Base-by-base conservation (phyloP, 2,329 filamentous ascomycete genomes). In the Neoarthrinium moseri region DNA sequence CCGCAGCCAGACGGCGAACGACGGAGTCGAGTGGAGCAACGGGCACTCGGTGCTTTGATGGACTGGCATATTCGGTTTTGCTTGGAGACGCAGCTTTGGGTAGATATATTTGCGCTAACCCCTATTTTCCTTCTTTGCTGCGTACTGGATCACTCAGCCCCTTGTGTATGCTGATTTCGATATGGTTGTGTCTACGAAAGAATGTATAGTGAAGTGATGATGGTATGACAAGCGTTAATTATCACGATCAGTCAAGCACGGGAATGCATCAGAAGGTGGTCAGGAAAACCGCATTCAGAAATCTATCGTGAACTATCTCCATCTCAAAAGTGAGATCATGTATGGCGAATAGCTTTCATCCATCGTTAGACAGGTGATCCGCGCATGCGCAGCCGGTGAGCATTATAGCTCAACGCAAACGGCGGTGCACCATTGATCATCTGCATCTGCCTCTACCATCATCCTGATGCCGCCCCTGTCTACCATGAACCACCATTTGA, bases 261-360 rank as follows among this genome's bases (percentile, higher is more conserved):
- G 10, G 15, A 20, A 10, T 10, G 35, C 15, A 10, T 8, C 10
- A 40, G 21, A 23, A 17, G 21, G 20, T 5, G n/a, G 12, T 26
- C 13, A 17, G 8, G 11, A 43, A 49, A 45, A 40, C 57, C 51
- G 55, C 56, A 61, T 61, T 56, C 51, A 57, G 52, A 53, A 38
- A 56, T 64, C 62, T 63, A 64, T 63, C 53, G 46, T 56, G 40
- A 57, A 53, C 46, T 54, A 54, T 33, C 43, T 46, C 48, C 45
- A 29, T 44, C 45, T 48, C 44, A 44, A 46, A 47, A 39, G 45
- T 37, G 40, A 35, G 42, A 26, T 43, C 43, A 35, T 46, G 43
- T 45, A 51, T 47, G 40, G 48, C 45, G 46, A 56, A 39, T 6
- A 23, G 20, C 6, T 45, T 38, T 44, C 45, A 38, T 47, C 46